Conservation (phyloP, 768 basidiomycete species). For the Phaffia australis region DNA sequence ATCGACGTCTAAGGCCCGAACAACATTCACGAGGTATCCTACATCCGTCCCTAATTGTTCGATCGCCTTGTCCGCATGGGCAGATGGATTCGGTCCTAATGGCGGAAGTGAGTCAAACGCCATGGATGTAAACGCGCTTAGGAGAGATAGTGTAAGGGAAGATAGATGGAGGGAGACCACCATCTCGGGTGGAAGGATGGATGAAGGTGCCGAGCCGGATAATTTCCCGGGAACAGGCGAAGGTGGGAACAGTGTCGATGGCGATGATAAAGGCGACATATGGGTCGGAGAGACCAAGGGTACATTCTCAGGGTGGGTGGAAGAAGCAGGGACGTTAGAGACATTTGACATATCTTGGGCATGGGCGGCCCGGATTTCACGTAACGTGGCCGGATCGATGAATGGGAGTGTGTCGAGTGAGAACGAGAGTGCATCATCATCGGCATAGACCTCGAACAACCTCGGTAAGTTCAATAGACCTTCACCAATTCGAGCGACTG, state of each 20-base stretch:
- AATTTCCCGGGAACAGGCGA: constrained; percentile 37
- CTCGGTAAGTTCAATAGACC: constrained; percentile 87
- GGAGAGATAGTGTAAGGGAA: constrained; percentile 70
- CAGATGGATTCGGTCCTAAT: no score
- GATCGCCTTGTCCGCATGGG: constrained; percentile 40
- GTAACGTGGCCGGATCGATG: constrained; percentile 46
- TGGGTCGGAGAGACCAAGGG: not conserved
- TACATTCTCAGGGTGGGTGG: constrained; percentile 20
- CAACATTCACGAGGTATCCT: constrained; percentile 80
- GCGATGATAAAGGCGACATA: constrained; percentile 29
- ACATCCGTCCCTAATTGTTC: constrained; percentile 78
- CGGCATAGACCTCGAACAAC: constrained; percentile 86
- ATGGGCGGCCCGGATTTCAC: constrained; percentile 16
- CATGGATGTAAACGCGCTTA: constrained; percentile 58
- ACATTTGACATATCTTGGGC: constrained; percentile 4
- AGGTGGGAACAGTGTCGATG: constrained; percentile 43
- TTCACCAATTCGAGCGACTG: constrained; percentile 78
- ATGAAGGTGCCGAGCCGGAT: constrained; percentile 12
- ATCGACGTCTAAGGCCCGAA: constrained; percentile 80
- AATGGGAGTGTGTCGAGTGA: constrained; percentile 72
- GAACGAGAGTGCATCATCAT: constrained; percentile 80
- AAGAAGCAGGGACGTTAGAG: not conserved
- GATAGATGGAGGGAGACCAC: constrained; percentile 86
- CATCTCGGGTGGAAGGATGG: constrained; percentile 54
- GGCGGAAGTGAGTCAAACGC: constrained; percentile 33